Percentiles rank a stretch among this genome's conserved stretches.
phyloP scores from a whole-genome alignment of 345 rosid genomes.

The Ceriops zippeliana region DNA sequence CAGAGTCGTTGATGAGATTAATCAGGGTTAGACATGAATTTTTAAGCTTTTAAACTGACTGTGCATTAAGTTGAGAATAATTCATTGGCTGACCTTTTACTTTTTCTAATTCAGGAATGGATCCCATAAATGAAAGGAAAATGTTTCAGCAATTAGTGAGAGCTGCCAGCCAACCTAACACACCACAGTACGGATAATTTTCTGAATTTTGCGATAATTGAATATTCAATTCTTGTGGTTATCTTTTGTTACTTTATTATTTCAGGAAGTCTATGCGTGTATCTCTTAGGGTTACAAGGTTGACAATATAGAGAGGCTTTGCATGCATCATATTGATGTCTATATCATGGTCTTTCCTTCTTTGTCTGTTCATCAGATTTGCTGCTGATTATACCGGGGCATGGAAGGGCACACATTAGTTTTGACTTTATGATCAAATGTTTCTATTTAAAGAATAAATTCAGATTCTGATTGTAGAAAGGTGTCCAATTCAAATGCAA shows the following conservation, averaged over 20 bases:
- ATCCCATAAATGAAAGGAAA: slow-evolving; percentile 90
- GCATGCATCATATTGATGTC: no score
- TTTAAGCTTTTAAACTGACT: neutral
- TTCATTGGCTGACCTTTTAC: neutral
- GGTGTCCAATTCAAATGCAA: neutral
- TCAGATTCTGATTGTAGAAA: neutral
- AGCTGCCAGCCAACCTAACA: slow-evolving; percentile 89
- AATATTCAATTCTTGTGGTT: neutral
- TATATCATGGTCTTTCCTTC: no score
- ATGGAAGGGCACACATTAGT: no score
- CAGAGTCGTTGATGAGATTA: slow-evolving; percentile 95
- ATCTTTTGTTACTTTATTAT: neutral
- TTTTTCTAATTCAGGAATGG: slow-evolving; percentile 63
- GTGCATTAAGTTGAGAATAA: neutral
- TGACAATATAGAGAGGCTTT: no score
- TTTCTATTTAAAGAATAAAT: neutral
- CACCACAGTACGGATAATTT: slow-evolving; percentile 74
- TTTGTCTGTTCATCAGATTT: no score
- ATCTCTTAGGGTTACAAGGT: no score
- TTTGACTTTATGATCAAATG: neutral
- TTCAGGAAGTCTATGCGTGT: no score
- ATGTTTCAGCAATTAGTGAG: slow-evolving; percentile 97
- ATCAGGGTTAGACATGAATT: slow-evolving; percentile 59
- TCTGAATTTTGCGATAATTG: neutral
- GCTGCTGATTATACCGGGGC: no score